Base-by-base conservation (phyloP, 179 eudicot genomes). In the Spinacia oleracea region DNA sequence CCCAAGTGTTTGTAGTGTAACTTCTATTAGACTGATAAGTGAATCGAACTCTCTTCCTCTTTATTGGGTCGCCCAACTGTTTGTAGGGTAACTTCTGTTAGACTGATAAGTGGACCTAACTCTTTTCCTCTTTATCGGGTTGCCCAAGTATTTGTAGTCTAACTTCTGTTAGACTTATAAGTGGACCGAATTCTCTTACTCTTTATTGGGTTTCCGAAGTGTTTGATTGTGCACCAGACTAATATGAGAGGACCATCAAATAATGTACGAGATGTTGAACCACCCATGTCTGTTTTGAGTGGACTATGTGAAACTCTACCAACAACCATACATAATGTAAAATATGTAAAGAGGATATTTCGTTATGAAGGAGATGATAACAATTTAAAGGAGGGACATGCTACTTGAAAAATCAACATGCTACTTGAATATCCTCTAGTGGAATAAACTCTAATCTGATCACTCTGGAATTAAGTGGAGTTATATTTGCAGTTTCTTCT, bases 201-300 rank as follows among this genome's bases (percentile, higher is more conserved):
- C n/a, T n/a, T n/a, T n/a, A n/a, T n/a, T n/a, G n/a, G n/a, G n/a
- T n/a, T n/a, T n/a, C n/a, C n/a, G 67, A 31, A 63, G 67, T 31
- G 21, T 63, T 63, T 63, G 68, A 63, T 55, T 63, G 68, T 15
- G 68, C 31, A 63, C 8, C 68, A 5, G 40, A 63, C 68, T 63
- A 14, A 29, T 29, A 31, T 63, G 40, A 62, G 66, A 67, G 71
- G 71, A 34, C 71, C 71, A 67, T 29, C 71, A 16, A 20, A 38
- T 67, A 21, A 67, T 67, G 25, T 9, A 35, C 20, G 38, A 32
- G 51, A 68, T 68, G 20, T 68, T 10, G 1, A 42, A 14, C 20
- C 72, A 42, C 14, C 1, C 6, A 9, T 15, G 72, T 43, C 12
- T 68, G 10, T 16, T 64, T 59, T 16, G 45, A 38, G 70, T 15